phyloP scores from a whole-genome alignment of 2,329 filamentous ascomycete genomes.

The Cladophialophora carrionii region DNA sequence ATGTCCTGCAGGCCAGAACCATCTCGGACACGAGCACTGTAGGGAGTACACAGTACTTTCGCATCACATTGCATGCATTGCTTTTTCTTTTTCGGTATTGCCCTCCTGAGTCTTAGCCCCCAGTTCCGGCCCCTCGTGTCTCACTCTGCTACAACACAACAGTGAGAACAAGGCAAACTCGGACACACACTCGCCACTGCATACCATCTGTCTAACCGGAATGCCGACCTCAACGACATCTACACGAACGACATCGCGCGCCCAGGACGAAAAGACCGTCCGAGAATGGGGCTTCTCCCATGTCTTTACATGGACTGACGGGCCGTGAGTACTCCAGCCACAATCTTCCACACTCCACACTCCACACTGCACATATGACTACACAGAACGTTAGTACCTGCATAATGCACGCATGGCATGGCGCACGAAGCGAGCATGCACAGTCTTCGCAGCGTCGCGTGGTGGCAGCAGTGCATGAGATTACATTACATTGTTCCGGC shows the following conservation, averaged over 20 bases:
- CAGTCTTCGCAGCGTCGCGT: too few relatives aligned
- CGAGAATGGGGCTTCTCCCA: constrained; percentile 62
- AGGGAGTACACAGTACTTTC: neutral
- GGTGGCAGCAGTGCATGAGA: neutral
- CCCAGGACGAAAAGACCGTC: constrained; percentile 59
- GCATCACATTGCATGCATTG: neutral
- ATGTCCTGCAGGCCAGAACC: neutral
- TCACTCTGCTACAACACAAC: neutral
- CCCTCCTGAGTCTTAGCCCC: neutral
- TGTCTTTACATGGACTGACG: constrained; percentile 66
- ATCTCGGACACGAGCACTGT: neutral
- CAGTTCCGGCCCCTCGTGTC: neutral
- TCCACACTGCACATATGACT: neutral
- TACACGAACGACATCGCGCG: constrained; percentile 32
- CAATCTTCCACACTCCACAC: neutral
- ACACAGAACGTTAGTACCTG: too few relatives aligned
- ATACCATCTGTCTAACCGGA: neutral
- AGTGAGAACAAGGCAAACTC: too few relatives aligned
- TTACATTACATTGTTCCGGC: neutral
- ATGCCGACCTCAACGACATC: constrained; percentile 12
- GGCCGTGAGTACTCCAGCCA: constrained; percentile 51
- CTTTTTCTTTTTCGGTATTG: neutral
- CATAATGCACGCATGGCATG: too few relatives aligned
- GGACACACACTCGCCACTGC: neutral
- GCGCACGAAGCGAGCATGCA: too few relatives aligned